Evolutionary conservation across 2,329 filamentous ascomycete genomes (phyloP).

Genomic region (Thyridium curvatum): DNA sequence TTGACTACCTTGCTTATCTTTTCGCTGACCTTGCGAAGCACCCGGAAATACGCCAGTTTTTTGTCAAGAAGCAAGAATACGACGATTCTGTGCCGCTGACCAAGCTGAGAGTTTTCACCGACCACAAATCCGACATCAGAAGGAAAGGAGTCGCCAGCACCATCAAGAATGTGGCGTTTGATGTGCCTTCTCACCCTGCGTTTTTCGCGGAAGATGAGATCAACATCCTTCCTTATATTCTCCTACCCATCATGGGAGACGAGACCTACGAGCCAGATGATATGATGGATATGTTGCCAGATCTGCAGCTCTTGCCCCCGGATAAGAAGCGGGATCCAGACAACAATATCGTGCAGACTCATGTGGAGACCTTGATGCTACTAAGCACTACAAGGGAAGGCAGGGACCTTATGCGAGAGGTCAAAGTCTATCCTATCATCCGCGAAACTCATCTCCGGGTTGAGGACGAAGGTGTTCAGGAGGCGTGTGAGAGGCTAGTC

Average conservation of each 20-base stretch:
- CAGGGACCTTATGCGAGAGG: slow-evolving; percentile 64
- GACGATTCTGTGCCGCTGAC: slow-evolving; percentile 82
- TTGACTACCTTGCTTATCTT: slow-evolving; percentile 88
- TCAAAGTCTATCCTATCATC: slow-evolving; percentile 85
- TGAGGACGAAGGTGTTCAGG: slow-evolving; percentile 71
- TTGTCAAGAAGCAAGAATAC: slow-evolving; percentile 67
- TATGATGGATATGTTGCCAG: slow-evolving; percentile 76
- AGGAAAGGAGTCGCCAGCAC: slow-evolving; percentile 92
- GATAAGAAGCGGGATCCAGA: slow-evolving; percentile 85
- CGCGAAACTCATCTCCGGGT: slow-evolving; percentile 77
- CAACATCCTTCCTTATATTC: slow-evolving; percentile 79
- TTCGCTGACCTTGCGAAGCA: slow-evolving; percentile 91
- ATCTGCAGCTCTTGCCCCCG: slow-evolving; percentile 81
- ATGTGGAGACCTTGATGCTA: slow-evolving; percentile 82
- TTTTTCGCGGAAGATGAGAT: slow-evolving; percentile 68
- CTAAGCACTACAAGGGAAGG: slow-evolving; percentile 73
- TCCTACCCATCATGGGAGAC: slow-evolving; percentile 80
- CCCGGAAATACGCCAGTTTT: slow-evolving; percentile 66
- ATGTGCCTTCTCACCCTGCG: slow-evolving; percentile 62
- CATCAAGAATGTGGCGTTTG: slow-evolving; percentile 91
- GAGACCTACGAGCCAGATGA: slow-evolving; percentile 90
- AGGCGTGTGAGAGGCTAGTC: slow-evolving; percentile 83
- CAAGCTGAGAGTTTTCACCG: slow-evolving; percentile 91
- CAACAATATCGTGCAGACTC: slow-evolving; percentile 69
- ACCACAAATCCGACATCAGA: slow-evolving; percentile 76